Base-by-base conservation (phyloP, 129 eudicot species). In the Arctium minus region DNA sequence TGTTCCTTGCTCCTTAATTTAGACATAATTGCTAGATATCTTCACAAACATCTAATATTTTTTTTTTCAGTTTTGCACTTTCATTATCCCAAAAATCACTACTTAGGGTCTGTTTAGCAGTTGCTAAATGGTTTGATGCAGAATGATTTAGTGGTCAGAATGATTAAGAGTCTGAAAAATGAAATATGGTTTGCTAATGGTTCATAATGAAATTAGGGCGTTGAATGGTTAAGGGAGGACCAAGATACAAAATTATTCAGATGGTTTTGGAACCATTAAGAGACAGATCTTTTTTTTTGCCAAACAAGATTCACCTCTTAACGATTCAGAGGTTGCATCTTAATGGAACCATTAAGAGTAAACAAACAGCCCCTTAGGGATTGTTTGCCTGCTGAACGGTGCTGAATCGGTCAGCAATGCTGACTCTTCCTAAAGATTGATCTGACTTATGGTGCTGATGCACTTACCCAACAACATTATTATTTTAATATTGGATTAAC, bases 11-110 rank as follows among this genome's bases (percentile, higher is more conserved):
- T 67, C 30, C 64, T 35, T 8, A 2, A 46, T 46, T 70, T 33
- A 27, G 30, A 74, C 31, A 77, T 73, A 36, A 32, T 70, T 76
- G 74, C 79, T 81, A 65, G 53, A 79, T 3, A 69, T 42, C 68
- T 40, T 60, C 31, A 33, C 73, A 81, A 81, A 81, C 79, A 73
- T 72, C 79, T 36, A 76, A 77, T 77, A 9, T 42, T 12, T 13
- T 60, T 64, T n/a, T 71, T 6, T 74, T 11, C 29, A 64, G 81
- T 64, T 78, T 64, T 64, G 12, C 22, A 37, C 37, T n/a, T 78
- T 38, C 37, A 78, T 78, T 73, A 62, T 37, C 36, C 56, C 31
- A 62, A 46, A 77, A 36, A 10, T 11, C 6, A 37, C 8, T 78
- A 64, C 37, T 62, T 62, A 17, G 9, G 67, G 67, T 1, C 17